Evolutionary conservation across 176 grass and related monocot genomes (phyloP).

Genomic region (Olyra latifolia): DNA sequence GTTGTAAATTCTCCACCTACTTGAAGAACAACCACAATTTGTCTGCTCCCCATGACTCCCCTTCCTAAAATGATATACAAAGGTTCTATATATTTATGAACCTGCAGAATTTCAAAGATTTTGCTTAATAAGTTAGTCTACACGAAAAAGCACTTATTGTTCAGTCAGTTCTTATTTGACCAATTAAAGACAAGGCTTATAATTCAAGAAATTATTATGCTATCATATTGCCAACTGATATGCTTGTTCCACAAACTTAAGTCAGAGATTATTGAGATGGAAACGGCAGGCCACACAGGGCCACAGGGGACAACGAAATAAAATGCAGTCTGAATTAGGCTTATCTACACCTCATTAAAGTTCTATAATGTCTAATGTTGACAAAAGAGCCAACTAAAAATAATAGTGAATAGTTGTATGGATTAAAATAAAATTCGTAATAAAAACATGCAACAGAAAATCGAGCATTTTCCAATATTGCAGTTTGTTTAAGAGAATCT

Average conservation of each 20-base stretch:
- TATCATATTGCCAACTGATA: conserved; percentile 3
- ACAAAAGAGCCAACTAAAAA: background rate
- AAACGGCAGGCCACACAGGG: background rate
- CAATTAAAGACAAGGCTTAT: background rate
- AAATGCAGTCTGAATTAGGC: background rate
- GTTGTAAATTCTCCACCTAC: conserved; percentile 64
- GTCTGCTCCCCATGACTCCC: conserved; percentile 47
- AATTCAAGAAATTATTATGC: conserved; percentile 4
- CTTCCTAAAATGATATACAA: conserved; percentile 27
- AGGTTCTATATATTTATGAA: background rate
- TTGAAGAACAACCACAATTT: conserved; percentile 72
- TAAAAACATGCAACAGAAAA: background rate
- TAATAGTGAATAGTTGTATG: background rate
- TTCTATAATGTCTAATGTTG: background rate
- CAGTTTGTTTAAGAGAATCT: conserved; percentile 43
- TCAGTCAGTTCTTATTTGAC: background rate
- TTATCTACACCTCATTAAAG: background rate
- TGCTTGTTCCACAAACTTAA: conserved; percentile 10
- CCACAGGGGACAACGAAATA: background rate
- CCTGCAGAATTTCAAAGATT: conserved; percentile 29
- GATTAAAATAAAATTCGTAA: background rate
- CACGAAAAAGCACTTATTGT: background rate
- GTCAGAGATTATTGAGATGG: background rate
- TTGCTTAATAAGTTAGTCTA: conserved; percentile 20
- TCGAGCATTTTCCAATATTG: conserved; percentile 43